phyloP scores from a whole-genome alignment of 2,329 filamentous ascomycete species.

The Blastomyces emzantsi region DNA sequence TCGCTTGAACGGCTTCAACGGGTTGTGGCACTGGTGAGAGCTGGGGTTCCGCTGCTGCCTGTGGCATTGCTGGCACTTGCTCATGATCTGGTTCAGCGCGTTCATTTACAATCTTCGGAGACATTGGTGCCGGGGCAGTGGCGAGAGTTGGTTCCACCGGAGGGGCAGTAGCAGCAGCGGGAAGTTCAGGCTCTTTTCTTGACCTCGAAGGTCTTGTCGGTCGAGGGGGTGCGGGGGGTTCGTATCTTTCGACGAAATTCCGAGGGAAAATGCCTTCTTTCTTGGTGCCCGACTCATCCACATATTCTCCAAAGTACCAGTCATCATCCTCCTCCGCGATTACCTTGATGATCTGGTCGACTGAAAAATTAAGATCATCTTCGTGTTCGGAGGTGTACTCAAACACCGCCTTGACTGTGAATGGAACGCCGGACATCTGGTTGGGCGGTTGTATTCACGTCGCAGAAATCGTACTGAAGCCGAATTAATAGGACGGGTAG shows the following conservation, averaged over 20 bases:
- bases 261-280: conserved; percentile 84
- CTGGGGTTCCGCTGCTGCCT: conserved; percentile 13
- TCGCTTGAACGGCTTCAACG: conserved; percentile 8
- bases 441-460: conserved; percentile 21
- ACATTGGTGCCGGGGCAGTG: conserved; percentile 24
- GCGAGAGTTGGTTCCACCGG: conserved; percentile 24
- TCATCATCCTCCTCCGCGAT: conserved; percentile 87
- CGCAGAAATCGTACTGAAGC: conserved; percentile 20
- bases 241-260: conserved; percentile 96
- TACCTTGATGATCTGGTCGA: conserved; percentile 86
- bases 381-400: conserved; percentile 90
- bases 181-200: conserved; percentile 51
- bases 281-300: conserved; percentile 63
- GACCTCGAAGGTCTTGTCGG: conserved; percentile 61
- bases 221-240: conserved; percentile 80
- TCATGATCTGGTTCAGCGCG: conserved; percentile 24
- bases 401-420: conserved; percentile 93
- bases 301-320: conserved; percentile 87
- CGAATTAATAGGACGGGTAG: conserved; percentile 2
- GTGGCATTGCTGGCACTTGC: conserved; percentile 22
- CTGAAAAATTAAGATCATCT: conserved; percentile 80
- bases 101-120: conserved; percentile 27
- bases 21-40: conserved; percentile 21
- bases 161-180: conserved; percentile 27
- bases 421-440: conserved; percentile 61